These are phyloP conservation scores for Physaria fendleri DNA, from an alignment of 345 rosid species.

Conservation along the genomic window DNA sequence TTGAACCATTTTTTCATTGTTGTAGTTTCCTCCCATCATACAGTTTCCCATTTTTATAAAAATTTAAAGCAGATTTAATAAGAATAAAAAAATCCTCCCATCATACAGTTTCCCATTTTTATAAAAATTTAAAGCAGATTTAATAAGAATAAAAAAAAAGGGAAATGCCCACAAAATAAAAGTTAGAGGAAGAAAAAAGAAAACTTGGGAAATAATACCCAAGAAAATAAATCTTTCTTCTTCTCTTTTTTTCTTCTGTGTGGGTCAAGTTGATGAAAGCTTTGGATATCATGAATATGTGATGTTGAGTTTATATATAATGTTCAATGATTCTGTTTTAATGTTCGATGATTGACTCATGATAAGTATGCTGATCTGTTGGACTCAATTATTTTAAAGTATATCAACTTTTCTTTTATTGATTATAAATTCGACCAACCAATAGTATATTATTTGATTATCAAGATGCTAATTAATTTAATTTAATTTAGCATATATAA, in stretches of 20 bases:
- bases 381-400: background rate
- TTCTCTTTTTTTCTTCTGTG: conserved; percentile 8
- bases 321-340: background rate
- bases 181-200: conserved; percentile 17
- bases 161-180: conserved; percentile 18
- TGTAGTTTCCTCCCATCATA: conserved; percentile 28
- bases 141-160: too few relatives aligned
- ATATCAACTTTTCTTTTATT: conserved; percentile 5
- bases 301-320: conserved; percentile 19
- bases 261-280: too few relatives aligned
- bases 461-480: background rate
- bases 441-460: conserved; percentile 14
- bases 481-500: background rate
- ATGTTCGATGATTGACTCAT: conserved; percentile 17
- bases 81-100: too few relatives aligned
- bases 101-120: background rate
- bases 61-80: too few relatives aligned
- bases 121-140: too few relatives aligned
- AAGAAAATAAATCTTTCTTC: conserved; percentile 26
- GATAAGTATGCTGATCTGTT: conserved; percentile 27
- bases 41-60: conserved; percentile 29
- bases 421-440: conserved; percentile 14
- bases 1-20: background rate
- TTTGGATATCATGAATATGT: conserved; percentile 15
- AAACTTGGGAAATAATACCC: conserved; percentile 34